phyloP scores from a whole-genome alignment of 2,329 filamentous ascomycete species.

The Fusarium chuoi region DNA sequence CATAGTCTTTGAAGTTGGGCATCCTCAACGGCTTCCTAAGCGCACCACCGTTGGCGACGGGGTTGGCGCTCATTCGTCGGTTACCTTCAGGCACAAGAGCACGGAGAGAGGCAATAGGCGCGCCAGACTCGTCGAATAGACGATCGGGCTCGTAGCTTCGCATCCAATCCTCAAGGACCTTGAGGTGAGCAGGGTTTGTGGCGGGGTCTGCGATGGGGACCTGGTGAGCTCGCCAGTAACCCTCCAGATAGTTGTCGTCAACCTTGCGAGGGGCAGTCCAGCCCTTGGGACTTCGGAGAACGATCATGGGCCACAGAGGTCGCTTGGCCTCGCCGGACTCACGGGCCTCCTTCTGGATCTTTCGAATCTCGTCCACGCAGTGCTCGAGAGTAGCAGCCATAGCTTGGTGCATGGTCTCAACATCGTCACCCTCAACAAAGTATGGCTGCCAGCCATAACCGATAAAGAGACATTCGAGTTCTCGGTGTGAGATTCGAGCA shows the following conservation, averaged over 20 bases:
- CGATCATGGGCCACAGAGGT: constrained; percentile 81
- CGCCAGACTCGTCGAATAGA: constrained; percentile 73
- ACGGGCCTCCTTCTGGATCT: constrained; percentile 76
- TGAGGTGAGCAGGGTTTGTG: constrained; percentile 72
- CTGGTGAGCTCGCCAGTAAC: constrained; percentile 84
- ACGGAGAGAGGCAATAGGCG: constrained; percentile 69
- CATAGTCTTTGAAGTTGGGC: constrained; percentile 76
- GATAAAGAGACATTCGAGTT: constrained; percentile 74
- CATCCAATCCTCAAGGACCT: constrained; percentile 81
- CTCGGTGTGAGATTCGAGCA: constrained; percentile 77
- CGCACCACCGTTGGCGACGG: constrained; percentile 76
- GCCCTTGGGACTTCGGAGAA: constrained; percentile 81
- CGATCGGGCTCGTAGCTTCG: constrained; percentile 78
- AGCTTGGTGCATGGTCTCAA: constrained; percentile 81
- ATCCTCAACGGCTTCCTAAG: constrained; percentile 74
- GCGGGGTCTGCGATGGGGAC: constrained; percentile 78
- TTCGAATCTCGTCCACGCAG: constrained; percentile 75
- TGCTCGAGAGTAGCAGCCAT: constrained; percentile 82
- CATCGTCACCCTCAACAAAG: constrained; percentile 80
- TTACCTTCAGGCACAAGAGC: constrained; percentile 72
- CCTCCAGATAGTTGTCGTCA: constrained; percentile 75
- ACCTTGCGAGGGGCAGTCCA: constrained; percentile 81
- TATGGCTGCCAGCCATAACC: constrained; percentile 85
- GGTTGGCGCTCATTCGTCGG: constrained; percentile 80
- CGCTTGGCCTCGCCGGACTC: constrained; percentile 75